Percentiles rank a stretch among this genome's conserved stretches.
These are phyloP conservation scores for Lanmaoa rubissima DNA, from an alignment of 768 basidiomycete genomes.

Conservation along the genomic window DNA sequence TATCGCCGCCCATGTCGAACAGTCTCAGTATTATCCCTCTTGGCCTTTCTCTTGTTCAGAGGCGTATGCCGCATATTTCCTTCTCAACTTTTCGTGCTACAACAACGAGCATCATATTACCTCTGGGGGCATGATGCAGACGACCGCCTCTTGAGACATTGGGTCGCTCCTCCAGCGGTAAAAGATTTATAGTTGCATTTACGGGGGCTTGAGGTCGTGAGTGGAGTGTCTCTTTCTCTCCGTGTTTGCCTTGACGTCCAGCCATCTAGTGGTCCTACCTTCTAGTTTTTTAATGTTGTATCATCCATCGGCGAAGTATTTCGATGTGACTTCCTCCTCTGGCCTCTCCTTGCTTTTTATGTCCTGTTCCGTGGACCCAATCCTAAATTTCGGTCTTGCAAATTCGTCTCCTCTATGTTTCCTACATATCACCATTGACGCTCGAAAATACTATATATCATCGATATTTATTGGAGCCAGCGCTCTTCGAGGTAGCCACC, in stretches of 20 bases:
- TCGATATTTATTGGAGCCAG: background rate
- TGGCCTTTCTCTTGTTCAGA: constrained; percentile 46
- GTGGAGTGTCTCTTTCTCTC: background rate
- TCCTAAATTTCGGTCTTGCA: background rate
- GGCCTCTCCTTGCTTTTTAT: background rate
- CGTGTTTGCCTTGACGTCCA: constrained; percentile 3
- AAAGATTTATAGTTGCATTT: constrained; percentile 23
- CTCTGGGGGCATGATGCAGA: constrained; percentile 51
- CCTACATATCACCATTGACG: background rate
- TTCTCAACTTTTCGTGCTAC: constrained; percentile 51
- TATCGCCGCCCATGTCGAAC: background rate
- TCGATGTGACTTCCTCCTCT: background rate
- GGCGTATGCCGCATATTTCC: constrained; percentile 59
- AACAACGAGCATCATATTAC: constrained; percentile 58
- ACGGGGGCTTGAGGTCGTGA: constrained; percentile 10
- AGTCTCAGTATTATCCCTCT: constrained; percentile 42
- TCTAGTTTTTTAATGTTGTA: constrained; percentile 8
- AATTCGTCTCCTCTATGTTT: background rate
- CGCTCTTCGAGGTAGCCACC: background rate
- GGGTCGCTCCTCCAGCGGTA: constrained; percentile 23
- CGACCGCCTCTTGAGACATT: constrained; percentile 24
- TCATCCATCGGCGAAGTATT: background rate
- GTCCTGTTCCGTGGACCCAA: background rate
- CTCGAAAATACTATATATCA: constrained; percentile 9
- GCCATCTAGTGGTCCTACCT: background rate